Evolutionary conservation across 2,329 filamentous ascomycete genomes (phyloP), one percentile per base, ranked within the genome.

Genomic region (Trichoderma sp.): DNA sequence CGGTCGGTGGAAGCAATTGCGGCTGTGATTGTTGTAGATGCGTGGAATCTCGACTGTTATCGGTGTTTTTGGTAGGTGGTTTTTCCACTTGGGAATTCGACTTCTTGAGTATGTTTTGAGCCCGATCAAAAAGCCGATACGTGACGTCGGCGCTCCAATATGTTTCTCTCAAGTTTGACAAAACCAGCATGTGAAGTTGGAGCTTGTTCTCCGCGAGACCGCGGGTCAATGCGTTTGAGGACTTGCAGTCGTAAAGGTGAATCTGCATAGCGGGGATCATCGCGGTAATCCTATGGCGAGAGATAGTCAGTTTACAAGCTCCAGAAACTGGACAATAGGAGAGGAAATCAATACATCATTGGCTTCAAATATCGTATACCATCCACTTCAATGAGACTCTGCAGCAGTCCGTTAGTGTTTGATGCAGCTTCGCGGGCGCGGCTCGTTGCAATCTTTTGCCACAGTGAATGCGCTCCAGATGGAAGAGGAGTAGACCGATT

Each of bases 251-350:
- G n/a, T 59, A 47, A 12, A 68, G 53, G 36, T 68, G 65, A 23
- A 68, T 68, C 50, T 68, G 65, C 65, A 68, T 59, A 9, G 53
- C 53, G 3, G 66, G 55, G n/a, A 61, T 61, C 55, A 68, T 61
- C 3, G 55, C 55, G 3, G 66, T 61, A 17, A 61, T 68, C 39
- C 65, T 68, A 23, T n/a, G 5, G 23, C 28, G 17, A 32, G 15
- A 5, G 26, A 17, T 26, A 17, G 12, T 34, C 3, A 65, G 61
- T n/a, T 26, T 15, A 11, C n/a, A 9, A 26, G n/a, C 30, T 23
- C 43, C 36, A 47, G 5, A 26, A 23, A 17, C 5, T 6, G 3
- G 17, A 6, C 3, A n/a, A n/a, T 4, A 32, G 20, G 28, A 11
- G 17, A 43, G 11, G 17, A 12, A 3, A 17, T 12, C 4, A 47